Evolutionary conservation across 176 grass and related monocot genomes (phyloP).

Genomic region (Triticum turgidum): DNA sequence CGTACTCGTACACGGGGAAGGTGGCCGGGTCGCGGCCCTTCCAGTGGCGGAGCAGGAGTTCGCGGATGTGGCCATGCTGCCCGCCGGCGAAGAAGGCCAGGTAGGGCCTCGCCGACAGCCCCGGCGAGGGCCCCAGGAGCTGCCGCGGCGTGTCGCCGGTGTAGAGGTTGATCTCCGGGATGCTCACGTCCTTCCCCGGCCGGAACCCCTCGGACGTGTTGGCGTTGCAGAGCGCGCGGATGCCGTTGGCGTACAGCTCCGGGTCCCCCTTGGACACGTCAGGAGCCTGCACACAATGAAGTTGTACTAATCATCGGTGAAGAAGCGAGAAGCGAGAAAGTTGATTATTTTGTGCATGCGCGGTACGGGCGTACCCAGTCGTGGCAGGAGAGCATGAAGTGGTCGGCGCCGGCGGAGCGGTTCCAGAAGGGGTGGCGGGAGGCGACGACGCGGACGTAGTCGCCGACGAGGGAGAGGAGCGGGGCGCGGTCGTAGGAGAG

Average conservation of each 20-base stretch:
- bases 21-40: conserved; percentile 36
- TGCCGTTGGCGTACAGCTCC: conserved; percentile 52
- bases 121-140: conserved; percentile 28
- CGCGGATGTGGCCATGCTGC: conserved; percentile 53
- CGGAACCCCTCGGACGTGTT: conserved; percentile 77
- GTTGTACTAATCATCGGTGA: neutral
- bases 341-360: too few species aligned
- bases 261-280: conserved; percentile 40
- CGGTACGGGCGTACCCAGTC: conserved; percentile 48
- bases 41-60: conserved; percentile 56
- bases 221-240: conserved; percentile 76
- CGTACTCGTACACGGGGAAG: conserved; percentile 61
- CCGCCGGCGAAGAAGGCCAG: conserved; percentile 76
- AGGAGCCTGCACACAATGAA: conserved; percentile 36
- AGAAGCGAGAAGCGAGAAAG: too few species aligned
- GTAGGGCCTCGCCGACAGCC: conserved; percentile 13
- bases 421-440: conserved; percentile 72
- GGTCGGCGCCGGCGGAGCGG: conserved; percentile 61
- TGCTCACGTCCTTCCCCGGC: conserved; percentile 57
- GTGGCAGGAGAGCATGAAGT: conserved; percentile 92
- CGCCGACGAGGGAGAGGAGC: conserved; percentile 41
- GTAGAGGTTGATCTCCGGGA: conserved; percentile 68
- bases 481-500: conserved; percentile 21
- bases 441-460: conserved; percentile 67
- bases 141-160: conserved; percentile 45